Percentiles rank a stretch among this genome's conserved stretches.
Conservation (phyloP, 148 eudicot genomes). For the Persicaria tinctoria region DNA sequence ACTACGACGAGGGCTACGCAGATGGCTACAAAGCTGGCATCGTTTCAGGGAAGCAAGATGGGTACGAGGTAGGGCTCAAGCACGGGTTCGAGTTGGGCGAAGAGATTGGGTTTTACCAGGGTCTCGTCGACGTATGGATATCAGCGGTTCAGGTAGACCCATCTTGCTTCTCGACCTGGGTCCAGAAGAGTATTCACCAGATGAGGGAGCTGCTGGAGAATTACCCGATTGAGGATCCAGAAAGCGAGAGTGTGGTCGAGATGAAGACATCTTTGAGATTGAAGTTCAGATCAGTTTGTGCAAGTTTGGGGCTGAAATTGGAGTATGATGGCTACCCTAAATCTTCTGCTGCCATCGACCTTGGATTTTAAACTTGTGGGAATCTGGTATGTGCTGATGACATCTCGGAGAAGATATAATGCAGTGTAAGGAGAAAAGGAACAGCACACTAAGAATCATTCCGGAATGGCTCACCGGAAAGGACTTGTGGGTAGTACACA, state of each 20-base stretch:
- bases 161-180: constrained; percentile 39
- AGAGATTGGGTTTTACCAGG: constrained; percentile 76
- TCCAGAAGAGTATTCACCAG: constrained; percentile 46
- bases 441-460: too few relatives aligned
- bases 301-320: constrained; percentile 58
- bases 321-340: constrained; percentile 65
- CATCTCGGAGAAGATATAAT: too few relatives aligned
- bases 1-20: constrained; percentile 49
- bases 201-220: constrained; percentile 43
- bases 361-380: constrained; percentile 26
- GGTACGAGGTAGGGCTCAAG: constrained; percentile 64
- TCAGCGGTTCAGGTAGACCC: constrained; percentile 53
- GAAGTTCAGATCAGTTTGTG: constrained; percentile 63
- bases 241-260: constrained; percentile 48
- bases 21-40: constrained; percentile 63
- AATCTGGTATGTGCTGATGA: too few relatives aligned
- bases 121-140: constrained; percentile 58
- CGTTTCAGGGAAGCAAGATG: constrained; percentile 47
- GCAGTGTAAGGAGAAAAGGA: background rate
- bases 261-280: constrained; percentile 44
- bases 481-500: too few relatives aligned
- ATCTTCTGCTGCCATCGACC: constrained; percentile 28
- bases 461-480: too few relatives aligned
- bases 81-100: constrained; percentile 63
- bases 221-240: constrained; percentile 52